These are phyloP conservation scores for Dendrobium officinale DNA, from an alignment of 106 monocot genomes.

Conservation along the genomic window DNA sequence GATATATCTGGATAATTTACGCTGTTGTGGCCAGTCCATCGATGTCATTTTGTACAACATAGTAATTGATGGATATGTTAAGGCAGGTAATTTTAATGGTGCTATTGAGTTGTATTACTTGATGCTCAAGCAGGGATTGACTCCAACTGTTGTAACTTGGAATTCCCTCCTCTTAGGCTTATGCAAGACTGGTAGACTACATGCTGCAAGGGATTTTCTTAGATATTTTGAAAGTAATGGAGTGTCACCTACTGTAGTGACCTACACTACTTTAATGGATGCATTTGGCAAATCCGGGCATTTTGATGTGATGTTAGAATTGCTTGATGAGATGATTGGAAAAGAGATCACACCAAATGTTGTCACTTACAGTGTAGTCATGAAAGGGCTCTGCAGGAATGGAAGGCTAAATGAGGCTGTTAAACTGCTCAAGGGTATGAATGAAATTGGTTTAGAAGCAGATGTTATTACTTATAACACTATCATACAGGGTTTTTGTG, in stretches of 20 bases:
- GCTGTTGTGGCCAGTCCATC: conserved; percentile 10
- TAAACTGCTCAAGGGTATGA: conserved; percentile 36
- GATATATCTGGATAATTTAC: conserved; percentile 37
- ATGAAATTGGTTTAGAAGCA: conserved; percentile 22
- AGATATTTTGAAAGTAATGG: conserved; percentile 21
- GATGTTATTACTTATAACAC: conserved; percentile 68
- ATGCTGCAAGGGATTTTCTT: conserved; percentile 25
- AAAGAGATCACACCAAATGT: conserved; percentile 47
- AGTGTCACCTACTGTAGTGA: conserved; percentile 49
- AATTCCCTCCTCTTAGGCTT: conserved; percentile 61
- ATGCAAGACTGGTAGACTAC: conserved; percentile 41
- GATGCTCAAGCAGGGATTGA: conserved; percentile 25
- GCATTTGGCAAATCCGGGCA: conserved; percentile 35
- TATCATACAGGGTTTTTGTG: conserved; percentile 62
- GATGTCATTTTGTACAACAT: conserved; percentile 53
- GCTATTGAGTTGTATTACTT: conserved; percentile 41
- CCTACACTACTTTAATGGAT: conserved; percentile 72
- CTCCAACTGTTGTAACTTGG: conserved; percentile 59
- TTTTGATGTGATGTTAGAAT: conserved; percentile 25
- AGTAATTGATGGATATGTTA: conserved; percentile 64
- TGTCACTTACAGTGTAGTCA: conserved; percentile 56
- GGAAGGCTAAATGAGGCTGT: conserved; percentile 27
- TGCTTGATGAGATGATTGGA: conserved; percentile 52
- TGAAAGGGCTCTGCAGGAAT: conserved; percentile 61
- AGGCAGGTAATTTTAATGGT: conserved; percentile 30